These are phyloP conservation scores for Coemansia sp. DNA, from an alignment of 192 early-diverging fungal species.

Conservation along the genomic window DNA sequence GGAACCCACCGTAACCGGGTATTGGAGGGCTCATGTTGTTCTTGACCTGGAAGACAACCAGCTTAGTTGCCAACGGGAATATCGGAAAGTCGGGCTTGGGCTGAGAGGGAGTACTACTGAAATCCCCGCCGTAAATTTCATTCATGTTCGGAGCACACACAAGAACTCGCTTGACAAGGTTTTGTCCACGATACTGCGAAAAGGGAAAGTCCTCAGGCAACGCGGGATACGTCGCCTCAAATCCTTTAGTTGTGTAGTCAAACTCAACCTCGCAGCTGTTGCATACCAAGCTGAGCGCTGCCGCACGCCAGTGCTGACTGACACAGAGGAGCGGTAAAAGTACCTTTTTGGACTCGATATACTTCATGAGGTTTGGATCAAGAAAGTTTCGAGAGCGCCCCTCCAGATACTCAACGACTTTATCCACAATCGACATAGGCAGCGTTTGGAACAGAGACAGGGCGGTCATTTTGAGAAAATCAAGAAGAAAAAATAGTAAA, in stretches of 20 bases:
- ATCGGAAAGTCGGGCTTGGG: neutral
- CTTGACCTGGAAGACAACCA: neutral
- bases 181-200: neutral
- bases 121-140: neutral
- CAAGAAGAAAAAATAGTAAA: too few relatives aligned
- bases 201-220: neutral
- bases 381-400: too few relatives aligned
- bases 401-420: too few relatives aligned
- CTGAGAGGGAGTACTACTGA: too few relatives aligned
- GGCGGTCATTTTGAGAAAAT: too few relatives aligned
- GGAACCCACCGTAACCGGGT: neutral
- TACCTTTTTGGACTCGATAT: neutral
- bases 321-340: neutral
- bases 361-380: too few relatives aligned
- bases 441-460: too few relatives aligned
- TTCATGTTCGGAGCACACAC: neutral
- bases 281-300: neutral
- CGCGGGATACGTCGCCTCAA: neutral
- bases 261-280: neutral
- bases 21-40: too few relatives aligned
- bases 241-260: neutral
- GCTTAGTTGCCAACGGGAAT: neutral
- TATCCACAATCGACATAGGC: too few relatives aligned
- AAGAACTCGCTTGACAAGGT: neutral
- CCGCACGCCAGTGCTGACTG: neutral